Conservation (phyloP, 768 basidiomycete species). For the Paxillus ammoniavirescens region DNA sequence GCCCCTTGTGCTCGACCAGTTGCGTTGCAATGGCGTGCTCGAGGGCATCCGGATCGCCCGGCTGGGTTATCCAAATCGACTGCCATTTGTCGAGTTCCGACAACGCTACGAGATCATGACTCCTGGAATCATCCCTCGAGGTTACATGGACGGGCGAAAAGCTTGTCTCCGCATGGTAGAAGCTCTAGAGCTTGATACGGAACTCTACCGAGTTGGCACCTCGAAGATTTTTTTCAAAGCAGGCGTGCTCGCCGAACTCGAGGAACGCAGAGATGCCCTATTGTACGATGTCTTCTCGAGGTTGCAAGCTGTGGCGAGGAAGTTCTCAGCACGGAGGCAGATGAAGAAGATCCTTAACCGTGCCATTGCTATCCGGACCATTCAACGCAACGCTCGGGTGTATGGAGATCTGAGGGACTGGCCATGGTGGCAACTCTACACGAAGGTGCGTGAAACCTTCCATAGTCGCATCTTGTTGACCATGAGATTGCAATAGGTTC, state of each 20-base stretch:
- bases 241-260: slow-evolving; percentile 92
- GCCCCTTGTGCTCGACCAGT: slow-evolving; percentile 92
- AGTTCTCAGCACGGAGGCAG: slow-evolving; percentile 83
- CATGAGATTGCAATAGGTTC: slow-evolving; percentile 52
- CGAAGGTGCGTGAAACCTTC: slow-evolving; percentile 56
- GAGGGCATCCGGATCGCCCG: slow-evolving; percentile 98
- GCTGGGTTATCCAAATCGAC: slow-evolving; percentile 93
- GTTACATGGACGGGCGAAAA: slow-evolving; percentile 97
- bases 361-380: slow-evolving; percentile 85
- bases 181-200: slow-evolving; percentile 82
- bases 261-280: slow-evolving; percentile 86
- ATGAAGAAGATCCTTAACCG: slow-evolving; percentile 95
- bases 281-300: slow-evolving; percentile 87
- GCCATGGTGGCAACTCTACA: slow-evolving; percentile 99
- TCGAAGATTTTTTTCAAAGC: slow-evolving; percentile 99
- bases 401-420: slow-evolving; percentile 90
- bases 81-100: slow-evolving; percentile 96
- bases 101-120: slow-evolving; percentile 96
- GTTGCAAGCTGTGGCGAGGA: slow-evolving; percentile 83
- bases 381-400: slow-evolving; percentile 90
- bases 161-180: slow-evolving; percentile 91
- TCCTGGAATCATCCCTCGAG: slow-evolving; percentile 87
- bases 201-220: slow-evolving; percentile 86
- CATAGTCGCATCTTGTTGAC: slow-evolving; percentile 4
- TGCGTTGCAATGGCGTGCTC: slow-evolving; percentile 97